Conservation (phyloP, 352 stramenopile species). For the Phytophthora sojae region DNA sequence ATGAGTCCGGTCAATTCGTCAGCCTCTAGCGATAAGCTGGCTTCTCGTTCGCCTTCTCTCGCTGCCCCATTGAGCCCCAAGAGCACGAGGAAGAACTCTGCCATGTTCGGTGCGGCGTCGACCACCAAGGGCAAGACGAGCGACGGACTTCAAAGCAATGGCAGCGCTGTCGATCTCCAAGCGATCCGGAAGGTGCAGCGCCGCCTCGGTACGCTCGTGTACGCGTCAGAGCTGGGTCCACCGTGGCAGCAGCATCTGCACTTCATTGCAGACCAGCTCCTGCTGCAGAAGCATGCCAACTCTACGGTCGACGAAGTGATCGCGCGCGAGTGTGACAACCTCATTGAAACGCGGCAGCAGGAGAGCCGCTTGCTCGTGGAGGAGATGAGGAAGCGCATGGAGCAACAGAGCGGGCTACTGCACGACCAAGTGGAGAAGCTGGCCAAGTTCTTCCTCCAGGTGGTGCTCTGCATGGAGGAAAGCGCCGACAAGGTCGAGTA, state of each 20-base stretch:
- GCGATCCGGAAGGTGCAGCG: slow-evolving; percentile 86
- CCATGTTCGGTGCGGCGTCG: slow-evolving; percentile 3
- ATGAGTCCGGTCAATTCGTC: slow-evolving; percentile 13
- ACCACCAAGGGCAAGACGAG: slow-evolving; percentile 16
- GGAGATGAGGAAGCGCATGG: slow-evolving; percentile 59
- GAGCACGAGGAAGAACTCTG: slow-evolving; percentile 21
- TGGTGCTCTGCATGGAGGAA: slow-evolving; percentile 65
- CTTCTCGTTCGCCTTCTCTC: background rate
- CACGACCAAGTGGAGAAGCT: slow-evolving; percentile 68
- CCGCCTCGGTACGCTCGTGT: slow-evolving; percentile 77
- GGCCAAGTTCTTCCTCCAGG: slow-evolving; percentile 66
- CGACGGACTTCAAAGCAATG: slow-evolving; percentile 11
- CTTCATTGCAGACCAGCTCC: slow-evolving; percentile 60
- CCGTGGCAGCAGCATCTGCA: slow-evolving; percentile 61
- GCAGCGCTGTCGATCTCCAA: slow-evolving; percentile 61
- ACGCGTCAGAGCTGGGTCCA: slow-evolving; percentile 67
- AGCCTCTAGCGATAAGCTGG: slow-evolving; percentile 10
- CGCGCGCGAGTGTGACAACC: slow-evolving; percentile 52
- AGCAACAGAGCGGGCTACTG: slow-evolving; percentile 62
- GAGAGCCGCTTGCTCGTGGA: slow-evolving; percentile 68
- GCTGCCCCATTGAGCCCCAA: slow-evolving; percentile 15
- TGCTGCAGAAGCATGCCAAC: slow-evolving; percentile 73
- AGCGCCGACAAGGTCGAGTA: slow-evolving; percentile 64
- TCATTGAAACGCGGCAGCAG: slow-evolving; percentile 52
- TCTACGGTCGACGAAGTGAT: slow-evolving; percentile 73